Conservation (phyloP, 331 rosid genomes). For the Ulmus americana region DNA sequence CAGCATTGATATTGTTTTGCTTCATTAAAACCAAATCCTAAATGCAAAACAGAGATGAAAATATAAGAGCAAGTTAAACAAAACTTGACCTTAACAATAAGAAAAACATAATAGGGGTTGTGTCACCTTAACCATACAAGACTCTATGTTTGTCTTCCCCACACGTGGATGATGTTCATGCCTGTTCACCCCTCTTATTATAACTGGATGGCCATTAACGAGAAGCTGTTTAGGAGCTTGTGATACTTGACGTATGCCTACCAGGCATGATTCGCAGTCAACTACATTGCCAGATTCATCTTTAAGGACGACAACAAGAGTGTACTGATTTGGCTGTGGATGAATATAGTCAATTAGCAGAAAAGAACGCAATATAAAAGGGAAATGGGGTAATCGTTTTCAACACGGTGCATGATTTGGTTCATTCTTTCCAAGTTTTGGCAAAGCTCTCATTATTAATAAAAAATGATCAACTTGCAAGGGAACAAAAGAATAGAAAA, state of each 20-base stretch:
- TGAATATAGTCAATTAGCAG: conserved; percentile 21
- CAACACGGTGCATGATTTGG: neutral
- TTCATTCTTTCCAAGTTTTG: neutral
- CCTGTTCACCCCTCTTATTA: conserved; percentile 90
- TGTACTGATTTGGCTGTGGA: conserved; percentile 74
- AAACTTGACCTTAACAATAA: conserved; percentile 4
- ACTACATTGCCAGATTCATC: conserved; percentile 59
- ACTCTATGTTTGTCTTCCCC: conserved; percentile 86
- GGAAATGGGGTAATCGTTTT: neutral
- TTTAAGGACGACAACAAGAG: conserved; percentile 66
- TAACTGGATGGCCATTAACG: conserved; percentile 72
- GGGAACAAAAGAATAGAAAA: neutral
- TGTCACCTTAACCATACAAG: conserved; percentile 87
- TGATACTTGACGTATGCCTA: conserved; percentile 72
- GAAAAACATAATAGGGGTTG: conserved; percentile 1
- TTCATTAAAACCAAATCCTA: conserved; percentile 94
- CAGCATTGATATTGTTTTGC: conserved; percentile 83
- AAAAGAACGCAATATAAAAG: conserved; percentile 12
- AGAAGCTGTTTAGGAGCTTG: conserved; percentile 85
- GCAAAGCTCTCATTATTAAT: neutral
- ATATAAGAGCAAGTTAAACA: conserved; percentile 11
- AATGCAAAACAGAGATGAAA: conserved; percentile 19
- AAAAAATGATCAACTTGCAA: neutral
- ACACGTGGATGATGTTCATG: conserved; percentile 93
- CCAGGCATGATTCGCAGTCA: conserved; percentile 80